Evolutionary conservation across 306 rosid species (phyloP).

Genomic region (Vicia faba): DNA sequence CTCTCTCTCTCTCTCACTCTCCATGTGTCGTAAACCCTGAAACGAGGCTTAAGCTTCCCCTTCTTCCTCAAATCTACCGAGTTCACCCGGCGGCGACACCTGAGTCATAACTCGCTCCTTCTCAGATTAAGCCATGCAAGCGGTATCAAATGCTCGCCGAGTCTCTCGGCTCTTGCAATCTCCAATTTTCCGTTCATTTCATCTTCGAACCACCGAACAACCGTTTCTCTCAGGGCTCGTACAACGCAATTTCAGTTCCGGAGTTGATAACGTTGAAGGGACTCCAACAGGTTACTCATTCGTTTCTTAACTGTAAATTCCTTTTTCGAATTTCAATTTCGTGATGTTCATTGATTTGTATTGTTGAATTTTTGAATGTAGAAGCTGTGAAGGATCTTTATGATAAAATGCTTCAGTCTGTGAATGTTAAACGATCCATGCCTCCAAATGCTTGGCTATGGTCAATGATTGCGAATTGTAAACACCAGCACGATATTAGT

Average conservation of each 20-base stretch:
- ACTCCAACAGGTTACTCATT: slow-evolving; percentile 60
- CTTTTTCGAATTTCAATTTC: slow-evolving; percentile 21
- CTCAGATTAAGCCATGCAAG: slow-evolving; percentile 55
- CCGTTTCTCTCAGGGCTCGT: slow-evolving; percentile 45
- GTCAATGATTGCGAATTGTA: slow-evolving; percentile 79
- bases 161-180: slow-evolving; percentile 56
- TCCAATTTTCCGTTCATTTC: slow-evolving; percentile 46
- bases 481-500: slow-evolving; percentile 61
- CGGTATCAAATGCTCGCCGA: slow-evolving; percentile 56
- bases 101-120: slow-evolving; percentile 34
- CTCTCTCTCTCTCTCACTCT: background rate
- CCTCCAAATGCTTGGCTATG: slow-evolving; percentile 95
- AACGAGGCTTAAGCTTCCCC: background rate
- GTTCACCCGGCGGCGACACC: slow-evolving; percentile 39
- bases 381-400: slow-evolving; percentile 77
- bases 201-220: slow-evolving; percentile 36
- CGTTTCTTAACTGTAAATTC: slow-evolving; percentile 1
- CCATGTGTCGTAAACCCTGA: background rate
- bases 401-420: slow-evolving; percentile 75
- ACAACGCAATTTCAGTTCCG: slow-evolving; percentile 46
- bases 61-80: slow-evolving; percentile 43
- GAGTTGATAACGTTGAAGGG: slow-evolving; percentile 40
- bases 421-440: slow-evolving; percentile 67
- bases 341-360: slow-evolving; percentile 2
- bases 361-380: slow-evolving; percentile 45